phyloP scores from a whole-genome alignment of 2,329 filamentous ascomycete genomes.

The Exophiala phaeomuriformis region DNA sequence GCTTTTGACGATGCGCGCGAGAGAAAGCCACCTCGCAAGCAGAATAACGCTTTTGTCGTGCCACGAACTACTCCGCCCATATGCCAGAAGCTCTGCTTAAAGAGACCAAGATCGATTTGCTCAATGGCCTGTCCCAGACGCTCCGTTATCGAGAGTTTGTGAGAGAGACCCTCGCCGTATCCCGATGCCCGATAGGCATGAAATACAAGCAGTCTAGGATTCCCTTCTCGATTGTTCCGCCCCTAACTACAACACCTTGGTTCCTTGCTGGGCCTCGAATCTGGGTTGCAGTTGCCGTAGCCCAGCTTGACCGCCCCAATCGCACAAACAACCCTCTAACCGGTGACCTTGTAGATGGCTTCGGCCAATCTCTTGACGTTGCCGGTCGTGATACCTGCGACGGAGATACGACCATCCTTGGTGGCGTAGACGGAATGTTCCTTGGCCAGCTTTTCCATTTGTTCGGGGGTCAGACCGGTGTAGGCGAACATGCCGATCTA shows the following conservation, averaged over 20 bases:
- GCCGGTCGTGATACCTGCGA: slow-evolving; percentile 43
- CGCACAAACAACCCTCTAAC: slow-evolving; percentile 31
- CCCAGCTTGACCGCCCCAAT: too few relatives aligned
- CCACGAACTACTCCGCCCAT: neutral
- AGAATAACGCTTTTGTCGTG: neutral
- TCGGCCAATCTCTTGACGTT: slow-evolving; percentile 46
- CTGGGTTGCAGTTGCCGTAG: neutral
- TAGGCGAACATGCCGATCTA: slow-evolving; percentile 99
- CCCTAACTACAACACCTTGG: too few relatives aligned
- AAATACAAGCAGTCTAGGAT: neutral
- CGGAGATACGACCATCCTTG: slow-evolving; percentile 55
- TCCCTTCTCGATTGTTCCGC: neutral
- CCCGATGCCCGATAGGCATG: neutral
- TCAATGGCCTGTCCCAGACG: neutral
- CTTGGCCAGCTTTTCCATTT: slow-evolving; percentile 87
- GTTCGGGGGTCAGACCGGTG: slow-evolving; percentile 81
- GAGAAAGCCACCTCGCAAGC: neutral
- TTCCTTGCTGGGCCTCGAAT: neutral
- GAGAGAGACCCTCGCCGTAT: neutral
- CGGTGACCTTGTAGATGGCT: slow-evolving; percentile 46
- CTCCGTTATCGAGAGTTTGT: neutral
- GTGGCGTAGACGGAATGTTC: slow-evolving; percentile 98
- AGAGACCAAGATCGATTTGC: neutral
- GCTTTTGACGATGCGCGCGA: neutral
- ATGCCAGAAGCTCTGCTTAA: neutral